Base-by-base conservation (phyloP, 129 eudicot species). In the Escallonia rubra region DNA sequence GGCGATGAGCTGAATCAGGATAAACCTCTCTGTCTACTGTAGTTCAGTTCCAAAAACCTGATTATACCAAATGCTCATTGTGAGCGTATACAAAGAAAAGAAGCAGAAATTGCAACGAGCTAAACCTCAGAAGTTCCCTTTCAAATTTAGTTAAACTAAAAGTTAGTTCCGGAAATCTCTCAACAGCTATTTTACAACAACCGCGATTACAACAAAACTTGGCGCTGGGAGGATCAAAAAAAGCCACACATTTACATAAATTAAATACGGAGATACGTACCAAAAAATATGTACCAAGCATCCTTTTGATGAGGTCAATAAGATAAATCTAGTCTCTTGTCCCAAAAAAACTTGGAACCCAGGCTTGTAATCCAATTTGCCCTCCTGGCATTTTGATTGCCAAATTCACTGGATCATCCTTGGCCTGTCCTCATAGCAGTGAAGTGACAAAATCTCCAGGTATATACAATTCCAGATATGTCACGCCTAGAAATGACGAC, bases 201-300 rank as follows among this genome's bases (percentile, higher is more conserved):
- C 63, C 78, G 63, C 72, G 47, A 39, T 54, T 8, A 16, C 46
- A 66, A 6, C 6, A 71, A 7, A 61, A 55, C 42, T 54, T 54
- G 10, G 11, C 3, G 38, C 4, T 54, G 50, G 41, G 62, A 49
- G 52, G 44, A 61, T 45, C 14, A 50, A 74, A 52, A 58, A 73
- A 72, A 64, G 43, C 53, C 76, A 69, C 79, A 76, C 70, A 68
- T 80, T 72, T 75, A 80, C 81, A 80, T 23, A 68, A 67, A 62
- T 73, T 66, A 76, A 63, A 15, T 62, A 63, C 58, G 55, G 23
- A n/a, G 14, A 8, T 54, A 54, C 59, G n/a, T 6, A 58, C 57
- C 61, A 67, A 67, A 63, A 72, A 66, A 67, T 81, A 72, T 81
- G 74, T 77, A 81, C 86, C 77, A 81, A 49, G 44, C 79, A 61